Evolutionary conservation across 2,329 filamentous ascomycete species (phyloP).

Genomic region (Chaetomium olivaceum): DNA sequence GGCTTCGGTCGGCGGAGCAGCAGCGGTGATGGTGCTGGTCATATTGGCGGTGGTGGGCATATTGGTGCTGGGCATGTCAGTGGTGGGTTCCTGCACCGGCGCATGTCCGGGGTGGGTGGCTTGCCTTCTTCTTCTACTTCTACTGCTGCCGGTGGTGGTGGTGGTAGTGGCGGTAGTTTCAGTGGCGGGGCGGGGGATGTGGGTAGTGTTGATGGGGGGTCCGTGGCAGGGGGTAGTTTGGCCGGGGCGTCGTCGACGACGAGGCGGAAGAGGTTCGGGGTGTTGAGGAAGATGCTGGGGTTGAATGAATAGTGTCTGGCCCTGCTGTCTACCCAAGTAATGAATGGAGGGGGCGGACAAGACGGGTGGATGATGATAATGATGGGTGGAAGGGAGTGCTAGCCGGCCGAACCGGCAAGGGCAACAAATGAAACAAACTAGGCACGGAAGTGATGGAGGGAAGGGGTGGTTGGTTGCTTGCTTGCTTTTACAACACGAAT

Average conservation of each 20-base stretch:
- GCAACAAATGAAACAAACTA: neutral
- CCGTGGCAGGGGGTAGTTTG: slow-evolving; percentile 15
- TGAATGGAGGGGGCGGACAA: too few species aligned
- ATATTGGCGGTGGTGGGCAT: too few species aligned
- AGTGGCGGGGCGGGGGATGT: neutral
- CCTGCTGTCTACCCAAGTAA: neutral
- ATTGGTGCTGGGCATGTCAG: too few species aligned
- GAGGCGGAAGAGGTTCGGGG: slow-evolving; percentile 68
- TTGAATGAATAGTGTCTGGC: slow-evolving; percentile 41
- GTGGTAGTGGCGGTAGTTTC: too few species aligned
- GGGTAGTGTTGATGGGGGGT: slow-evolving; percentile 10
- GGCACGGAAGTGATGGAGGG: too few species aligned
- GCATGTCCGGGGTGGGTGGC: neutral
- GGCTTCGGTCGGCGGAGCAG: slow-evolving; percentile 3
- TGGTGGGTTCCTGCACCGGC: slow-evolving; percentile 11
- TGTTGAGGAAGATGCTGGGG: slow-evolving; percentile 65
- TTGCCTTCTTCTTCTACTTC: slow-evolving; percentile 28
- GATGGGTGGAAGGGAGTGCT: neutral
- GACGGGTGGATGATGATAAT: neutral
- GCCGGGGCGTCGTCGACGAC: slow-evolving; percentile 28
- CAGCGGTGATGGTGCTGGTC: slow-evolving; percentile 5
- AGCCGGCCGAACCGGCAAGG: neutral
- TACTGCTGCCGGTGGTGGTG: slow-evolving; percentile 33
- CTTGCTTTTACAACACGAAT: neutral
- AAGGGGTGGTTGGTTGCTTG: neutral